Percentiles rank a stretch among this genome's conserved stretches.
phyloP scores from a whole-genome alignment of 2,329 filamentous ascomycete genomes.

The Alternaria conjuncta region DNA sequence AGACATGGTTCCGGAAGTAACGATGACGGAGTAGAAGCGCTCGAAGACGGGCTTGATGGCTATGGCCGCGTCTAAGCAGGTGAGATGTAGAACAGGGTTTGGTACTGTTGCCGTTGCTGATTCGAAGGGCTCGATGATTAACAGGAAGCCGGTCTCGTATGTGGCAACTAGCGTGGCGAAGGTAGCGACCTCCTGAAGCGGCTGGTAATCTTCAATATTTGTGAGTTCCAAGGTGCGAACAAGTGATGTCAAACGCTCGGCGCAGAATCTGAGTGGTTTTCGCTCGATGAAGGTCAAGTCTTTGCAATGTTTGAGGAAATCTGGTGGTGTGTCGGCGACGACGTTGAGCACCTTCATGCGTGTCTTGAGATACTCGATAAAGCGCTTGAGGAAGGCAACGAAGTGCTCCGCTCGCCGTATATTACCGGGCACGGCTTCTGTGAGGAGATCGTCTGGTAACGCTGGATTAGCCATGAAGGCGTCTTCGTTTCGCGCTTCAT shows the following conservation, averaged over 20 bases:
- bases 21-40: constrained; percentile 96
- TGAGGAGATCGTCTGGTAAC: constrained; percentile 89
- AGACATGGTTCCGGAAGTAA: constrained; percentile 96
- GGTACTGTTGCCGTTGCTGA: constrained; percentile 94
- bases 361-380: constrained; percentile 97
- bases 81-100: constrained; percentile 96
- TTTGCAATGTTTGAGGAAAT: constrained; percentile 89
- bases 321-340: constrained; percentile 94
- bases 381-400: constrained; percentile 89
- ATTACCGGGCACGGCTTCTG: constrained; percentile 95
- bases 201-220: constrained; percentile 97
- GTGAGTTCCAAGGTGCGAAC: constrained; percentile 94
- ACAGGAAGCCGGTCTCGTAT: constrained; percentile 93
- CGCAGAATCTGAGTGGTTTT: constrained; percentile 92
- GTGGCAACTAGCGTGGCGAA: constrained; percentile 96
- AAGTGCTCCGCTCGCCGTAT: constrained; percentile 97
- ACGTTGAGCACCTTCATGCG: constrained; percentile 98
- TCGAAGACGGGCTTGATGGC: constrained; percentile 98
- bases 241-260: constrained; percentile 90
- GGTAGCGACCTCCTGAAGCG: constrained; percentile 94
- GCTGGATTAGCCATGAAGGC: constrained; percentile 97
- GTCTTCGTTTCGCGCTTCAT: constrained; percentile 89
- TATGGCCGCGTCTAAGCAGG: constrained; percentile 94
- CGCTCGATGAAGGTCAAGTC: constrained; percentile 98
- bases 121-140: constrained; percentile 97